A percentile compares a stretch with the other conserved stretches of the same genome.
Evolutionary conservation across 306 rosid genomes (phyloP).

Genomic region (Castanea sativa): DNA sequence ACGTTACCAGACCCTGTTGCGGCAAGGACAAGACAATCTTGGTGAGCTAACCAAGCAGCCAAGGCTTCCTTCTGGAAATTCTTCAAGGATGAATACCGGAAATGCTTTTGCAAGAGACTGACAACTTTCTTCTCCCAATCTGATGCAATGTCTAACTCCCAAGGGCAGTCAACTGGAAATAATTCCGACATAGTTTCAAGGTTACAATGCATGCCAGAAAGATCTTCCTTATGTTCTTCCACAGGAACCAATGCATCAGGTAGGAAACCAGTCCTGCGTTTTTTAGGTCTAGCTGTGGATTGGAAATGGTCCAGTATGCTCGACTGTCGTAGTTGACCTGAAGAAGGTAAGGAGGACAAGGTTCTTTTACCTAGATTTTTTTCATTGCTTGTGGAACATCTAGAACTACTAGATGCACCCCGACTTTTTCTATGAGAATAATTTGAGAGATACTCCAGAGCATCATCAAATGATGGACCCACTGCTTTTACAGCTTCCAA

Average conservation of each 20-base stretch:
- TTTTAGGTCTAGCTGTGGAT: constrained; percentile 24
- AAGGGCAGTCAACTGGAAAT: constrained; percentile 5
- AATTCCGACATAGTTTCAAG: constrained; percentile 14
- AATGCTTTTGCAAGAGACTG: constrained; percentile 59
- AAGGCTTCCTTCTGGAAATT: constrained; percentile 84
- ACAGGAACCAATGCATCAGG: constrained; percentile 14
- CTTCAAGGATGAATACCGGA: constrained; percentile 61
- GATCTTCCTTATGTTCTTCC: constrained; percentile 30
- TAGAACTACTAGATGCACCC: constrained; percentile 30
- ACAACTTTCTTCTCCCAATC: constrained; percentile 57
- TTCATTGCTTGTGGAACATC: constrained; percentile 2
- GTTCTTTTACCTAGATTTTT: constrained; percentile 32
- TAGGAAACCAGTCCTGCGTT: constrained; percentile 19
- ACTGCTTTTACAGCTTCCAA: constrained; percentile 45
- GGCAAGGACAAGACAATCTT: constrained; percentile 83
- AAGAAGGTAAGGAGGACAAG: constrained; percentile 18
- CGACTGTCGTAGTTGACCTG: constrained; percentile 50
- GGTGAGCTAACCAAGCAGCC: constrained; percentile 59
- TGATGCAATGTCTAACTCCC: constrained; percentile 20
- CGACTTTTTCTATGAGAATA: constrained; percentile 15
- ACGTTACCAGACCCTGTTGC: constrained; percentile 88
- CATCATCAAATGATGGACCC: constrained; percentile 50
- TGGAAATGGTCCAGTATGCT: constrained; percentile 65
- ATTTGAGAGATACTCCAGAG: constrained; percentile 47
- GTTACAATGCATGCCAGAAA: constrained; percentile 12